Evolutionary conservation across 805 yeast species (phyloP), one percentile per base, ranked within the genome.

Genomic region (Candida vartiovaarae): DNA sequence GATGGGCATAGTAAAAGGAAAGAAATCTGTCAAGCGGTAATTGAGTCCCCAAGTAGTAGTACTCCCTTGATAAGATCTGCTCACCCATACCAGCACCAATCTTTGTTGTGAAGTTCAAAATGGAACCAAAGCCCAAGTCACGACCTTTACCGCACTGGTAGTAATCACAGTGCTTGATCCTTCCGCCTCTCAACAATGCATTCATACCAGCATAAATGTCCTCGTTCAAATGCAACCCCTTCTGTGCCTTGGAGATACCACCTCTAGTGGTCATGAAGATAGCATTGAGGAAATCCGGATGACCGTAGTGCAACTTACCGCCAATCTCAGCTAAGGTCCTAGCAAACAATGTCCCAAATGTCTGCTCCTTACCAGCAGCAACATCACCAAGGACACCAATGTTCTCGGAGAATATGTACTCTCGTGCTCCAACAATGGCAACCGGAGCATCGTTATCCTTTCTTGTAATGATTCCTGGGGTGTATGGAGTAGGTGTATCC

Each of bases 61-160:
- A 88, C 57, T 91, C 98, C 56, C 98, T 74, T 5, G 96, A 87
- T 31, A 91, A 66, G 62, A 90, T 75, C 62, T 91, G 98, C 61
- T 91, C 98, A 7, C 98, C 98, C 98, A 91, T 91, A 40, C 98
- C 98, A 36, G 96, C 93, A 3, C 98, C 98, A 60, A 91, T 90
- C 66, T 91, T 91, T 3, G 96, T 84, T 0, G 96, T 91, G 68
- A 91, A 91, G 59, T 90, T 91, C 53, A 91, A 70, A 51, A 91
- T 89, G 0, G 96, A 86, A 1, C 89, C 84, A 65, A 91, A 91
- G 3, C 98, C 98, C 43, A 91, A 67, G 67, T 91, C 98, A 62
- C 98, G 74, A 0, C 98, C 98, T 62, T 91, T 91, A 30, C 98
- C 98, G 65, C 98, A 91, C 63, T 91, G 98, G 64, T 80, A 89